A percentile compares a stretch with the other conserved stretches of the same genome.
Conservation (phyloP, 2,329 filamentous ascomycete species). For the Saccharata proteae region DNA sequence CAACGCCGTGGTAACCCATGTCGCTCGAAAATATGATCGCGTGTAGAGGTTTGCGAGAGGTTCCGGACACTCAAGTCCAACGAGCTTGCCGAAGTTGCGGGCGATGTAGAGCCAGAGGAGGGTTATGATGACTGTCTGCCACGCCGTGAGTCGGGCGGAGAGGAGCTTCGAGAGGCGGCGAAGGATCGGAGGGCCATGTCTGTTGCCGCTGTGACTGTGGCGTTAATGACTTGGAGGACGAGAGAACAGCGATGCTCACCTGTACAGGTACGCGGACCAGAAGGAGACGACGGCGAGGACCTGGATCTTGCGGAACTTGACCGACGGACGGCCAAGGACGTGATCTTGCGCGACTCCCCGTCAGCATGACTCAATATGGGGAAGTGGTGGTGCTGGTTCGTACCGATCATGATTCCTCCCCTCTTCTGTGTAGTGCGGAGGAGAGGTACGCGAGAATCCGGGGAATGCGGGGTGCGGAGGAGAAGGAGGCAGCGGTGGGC, state of each 20-base stretch:
- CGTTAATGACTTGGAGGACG: not conserved
- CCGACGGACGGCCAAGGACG: conserved; percentile 79
- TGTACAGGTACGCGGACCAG: conserved; percentile 76
- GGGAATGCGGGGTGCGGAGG: not conserved
- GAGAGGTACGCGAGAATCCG: not conserved
- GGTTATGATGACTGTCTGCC: conserved; percentile 80
- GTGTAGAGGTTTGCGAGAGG: conserved; percentile 91
- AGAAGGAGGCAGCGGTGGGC: conserved; percentile 1
- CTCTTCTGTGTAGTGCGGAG: conserved; percentile 1
- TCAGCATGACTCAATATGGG: not conserved
- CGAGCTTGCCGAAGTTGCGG: conserved; percentile 85
- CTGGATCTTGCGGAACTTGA: conserved; percentile 83
- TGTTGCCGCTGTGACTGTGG: conserved; percentile 53
- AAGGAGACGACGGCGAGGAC: conserved; percentile 84
- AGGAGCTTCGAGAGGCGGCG: conserved; percentile 60
- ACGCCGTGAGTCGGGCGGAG: conserved; percentile 62
- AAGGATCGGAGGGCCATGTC: conserved; percentile 73
- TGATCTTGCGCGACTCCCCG: conserved; percentile 48
- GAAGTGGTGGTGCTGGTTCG: not conserved
- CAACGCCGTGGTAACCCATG: conserved; percentile 88
- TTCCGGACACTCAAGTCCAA: conserved; percentile 84
- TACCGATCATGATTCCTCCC: conserved; percentile 18
- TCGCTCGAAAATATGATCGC: conserved; percentile 84
- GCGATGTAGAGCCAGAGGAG: conserved; percentile 84
- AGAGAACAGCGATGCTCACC: conserved; percentile 35